Evolutionary conservation across 2,329 filamentous ascomycete genomes (phyloP), one percentile per base, ranked within the genome.

Genomic region (Alternaria burnsii): DNA sequence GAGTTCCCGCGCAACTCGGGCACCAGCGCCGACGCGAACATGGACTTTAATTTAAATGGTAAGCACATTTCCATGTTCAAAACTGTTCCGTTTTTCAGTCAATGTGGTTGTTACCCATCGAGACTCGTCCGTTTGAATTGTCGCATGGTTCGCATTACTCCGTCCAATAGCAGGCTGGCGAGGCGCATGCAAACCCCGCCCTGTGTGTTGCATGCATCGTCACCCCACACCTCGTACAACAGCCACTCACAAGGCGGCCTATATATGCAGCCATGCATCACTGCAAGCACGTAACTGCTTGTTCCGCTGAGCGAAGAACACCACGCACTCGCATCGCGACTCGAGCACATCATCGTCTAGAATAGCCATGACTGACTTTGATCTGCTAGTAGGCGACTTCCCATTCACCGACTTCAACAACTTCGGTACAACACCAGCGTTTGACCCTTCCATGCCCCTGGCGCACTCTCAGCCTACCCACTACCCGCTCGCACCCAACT

Each of bases 331-430:
- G 56, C 59, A 55, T 53, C 41, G 41, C 50, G 22, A 48, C 56
- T 59, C 56, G 52, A 65, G 48, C 47, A 50, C 58, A 43, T 41
- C 58, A 42, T 59, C 51, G 51, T 38, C 16, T 40, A 30, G 36
- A 30, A 54, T 59, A 51, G 59, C 62, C 59, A 78, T 78, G 71
- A 67, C 77, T 78, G 74, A 79, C 71, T 72, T 72, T 63, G 71
- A 75, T 43, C 54, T 72, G 41, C 76, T 75, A 55, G 63, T 70
- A 81, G 76, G 74, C 69, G 77, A 81, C 67, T 84, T 80, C 71
- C 78, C 79, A 59, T 83, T 82, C 66, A 72, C 76, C 72, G 82
- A 83, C 68, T 83, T 83, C 69, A 76, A 78, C 56, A 75, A 75
- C 68, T 82, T 81, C 61, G 65, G 65, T 42, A 43, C 65, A n/a